Evolutionary conservation across 176 grass and related monocot species (phyloP).

Genomic region (Eleusine indica): DNA sequence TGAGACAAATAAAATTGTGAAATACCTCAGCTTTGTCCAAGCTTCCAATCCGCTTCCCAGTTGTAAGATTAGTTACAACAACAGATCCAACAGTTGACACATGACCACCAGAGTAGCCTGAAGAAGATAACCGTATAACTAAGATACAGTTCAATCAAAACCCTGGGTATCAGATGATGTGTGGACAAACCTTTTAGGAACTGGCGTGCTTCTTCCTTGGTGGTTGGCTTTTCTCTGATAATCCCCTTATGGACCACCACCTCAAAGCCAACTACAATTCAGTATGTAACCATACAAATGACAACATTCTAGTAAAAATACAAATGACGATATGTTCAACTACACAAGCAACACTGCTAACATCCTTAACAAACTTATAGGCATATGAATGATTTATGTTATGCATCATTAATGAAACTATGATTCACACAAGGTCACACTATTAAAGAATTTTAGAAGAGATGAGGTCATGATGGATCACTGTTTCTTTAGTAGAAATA

Average conservation of each 20-base stretch:
- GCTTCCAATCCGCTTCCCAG: conserved; percentile 61
- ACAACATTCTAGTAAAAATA: conserved; percentile 26
- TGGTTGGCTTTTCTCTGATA: conserved; percentile 94
- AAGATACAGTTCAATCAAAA: conserved; percentile 24
- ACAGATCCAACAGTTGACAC: conserved; percentile 93
- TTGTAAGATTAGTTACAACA: conserved; percentile 87
- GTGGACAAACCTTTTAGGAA: conserved; percentile 78
- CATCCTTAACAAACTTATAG: neutral
- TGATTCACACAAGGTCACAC: neutral
- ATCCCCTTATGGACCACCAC: conserved; percentile 96
- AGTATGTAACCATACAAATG: conserved; percentile 53
- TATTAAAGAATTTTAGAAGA: neutral
- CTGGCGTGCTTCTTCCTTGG: conserved; percentile 89
- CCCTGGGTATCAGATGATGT: neutral
- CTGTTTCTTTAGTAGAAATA: neutral
- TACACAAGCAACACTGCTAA: conserved; percentile 15
- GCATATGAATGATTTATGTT: conserved; percentile 3
- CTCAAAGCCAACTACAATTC: conserved; percentile 73
- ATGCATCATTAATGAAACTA: neutral
- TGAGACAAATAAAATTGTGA: neutral
- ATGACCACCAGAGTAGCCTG: conserved; percentile 92
- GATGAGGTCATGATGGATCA: neutral
- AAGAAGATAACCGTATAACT: conserved; percentile 1
- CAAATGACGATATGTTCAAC: conserved; percentile 14
- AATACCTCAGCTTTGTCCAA: conserved; percentile 93